These are phyloP conservation scores for Pelargonium myrrhifolium DNA, from an alignment of 441 rosid genomes.

Conservation along the genomic window DNA sequence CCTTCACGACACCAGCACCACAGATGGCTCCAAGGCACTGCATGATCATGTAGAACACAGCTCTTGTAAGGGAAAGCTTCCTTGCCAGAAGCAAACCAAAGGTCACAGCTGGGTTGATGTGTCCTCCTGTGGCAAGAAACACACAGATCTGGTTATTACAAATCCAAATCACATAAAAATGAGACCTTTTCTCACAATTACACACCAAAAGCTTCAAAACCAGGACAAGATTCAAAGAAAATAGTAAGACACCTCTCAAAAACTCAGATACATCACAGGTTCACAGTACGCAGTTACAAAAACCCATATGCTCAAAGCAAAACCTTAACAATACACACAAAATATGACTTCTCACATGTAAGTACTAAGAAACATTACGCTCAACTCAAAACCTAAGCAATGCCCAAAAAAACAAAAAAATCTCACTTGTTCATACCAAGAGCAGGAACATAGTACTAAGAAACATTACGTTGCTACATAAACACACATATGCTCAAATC, in stretches of 20 bases:
- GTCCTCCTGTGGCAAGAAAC: slow-evolving; percentile 17
- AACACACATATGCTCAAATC: too few species aligned
- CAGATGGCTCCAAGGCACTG: slow-evolving; percentile 20
- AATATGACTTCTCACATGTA: too few species aligned
- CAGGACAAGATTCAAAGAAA: too few species aligned
- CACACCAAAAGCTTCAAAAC: too few species aligned
- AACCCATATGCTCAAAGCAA: too few species aligned
- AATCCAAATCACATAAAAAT: background rate
- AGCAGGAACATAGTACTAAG: too few species aligned
- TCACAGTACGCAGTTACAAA: too few species aligned
- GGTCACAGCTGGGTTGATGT: slow-evolving; percentile 22
- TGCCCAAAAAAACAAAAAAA: background rate
- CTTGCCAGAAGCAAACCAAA: slow-evolving; percentile 21
- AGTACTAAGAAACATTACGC: background rate
- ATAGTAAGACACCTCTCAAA: too few species aligned
- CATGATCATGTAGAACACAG: slow-evolving; percentile 21
- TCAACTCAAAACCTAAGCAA: background rate
- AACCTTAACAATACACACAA: too few species aligned
- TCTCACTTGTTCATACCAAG: background rate
- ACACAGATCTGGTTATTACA: slow-evolving; percentile 4
- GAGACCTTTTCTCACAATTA: background rate
- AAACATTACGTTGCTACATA: too few species aligned
- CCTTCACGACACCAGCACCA: slow-evolving; percentile 21
- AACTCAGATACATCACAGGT: too few species aligned
- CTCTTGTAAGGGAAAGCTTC: slow-evolving; percentile 20